Evolutionary conservation across 2,329 filamentous ascomycete genomes (phyloP).

Genomic region (Leptographium procerum): DNA sequence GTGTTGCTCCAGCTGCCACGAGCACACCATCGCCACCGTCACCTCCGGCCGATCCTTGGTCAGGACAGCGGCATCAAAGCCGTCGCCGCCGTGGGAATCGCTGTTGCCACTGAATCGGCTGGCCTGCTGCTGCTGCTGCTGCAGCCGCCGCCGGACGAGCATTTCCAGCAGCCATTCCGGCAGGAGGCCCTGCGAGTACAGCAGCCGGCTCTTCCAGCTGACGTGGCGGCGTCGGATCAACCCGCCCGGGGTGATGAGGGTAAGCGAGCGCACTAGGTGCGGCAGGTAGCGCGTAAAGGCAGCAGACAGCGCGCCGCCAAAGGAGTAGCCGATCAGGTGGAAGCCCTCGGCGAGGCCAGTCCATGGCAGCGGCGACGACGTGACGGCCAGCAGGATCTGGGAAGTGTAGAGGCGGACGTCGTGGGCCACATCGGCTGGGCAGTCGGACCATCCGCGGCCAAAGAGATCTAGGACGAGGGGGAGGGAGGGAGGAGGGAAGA

Average conservation of each 20-base stretch:
- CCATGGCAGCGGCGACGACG: slow-evolving; percentile 51
- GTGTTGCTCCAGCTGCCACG: slow-evolving; percentile 59
- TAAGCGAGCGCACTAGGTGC: slow-evolving; percentile 47
- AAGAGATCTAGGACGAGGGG: slow-evolving; percentile 45
- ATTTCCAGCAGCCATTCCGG: slow-evolving; percentile 46
- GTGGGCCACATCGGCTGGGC: slow-evolving; percentile 47
- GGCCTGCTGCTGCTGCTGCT: slow-evolving; percentile 8
- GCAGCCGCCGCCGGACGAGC: slow-evolving; percentile 39
- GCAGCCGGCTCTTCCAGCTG: slow-evolving; percentile 45
- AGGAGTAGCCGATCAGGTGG: slow-evolving; percentile 65
- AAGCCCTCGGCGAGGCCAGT: slow-evolving; percentile 40
- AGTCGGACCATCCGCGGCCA: slow-evolving; percentile 67
- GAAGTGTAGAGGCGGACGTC: slow-evolving; percentile 53
- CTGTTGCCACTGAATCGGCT: slow-evolving; percentile 14
- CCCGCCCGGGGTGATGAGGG: slow-evolving; percentile 58
- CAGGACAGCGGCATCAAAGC: slow-evolving; percentile 41
- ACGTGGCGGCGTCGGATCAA: slow-evolving; percentile 54
- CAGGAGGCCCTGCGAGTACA: slow-evolving; percentile 50
- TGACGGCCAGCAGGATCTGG: slow-evolving; percentile 54
- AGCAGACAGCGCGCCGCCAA: slow-evolving; percentile 64
- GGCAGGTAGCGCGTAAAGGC: slow-evolving; percentile 62
- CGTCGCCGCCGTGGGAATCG: slow-evolving; percentile 24
- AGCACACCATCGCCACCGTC: slow-evolving; percentile 50
- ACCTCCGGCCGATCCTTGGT: slow-evolving; percentile 33
- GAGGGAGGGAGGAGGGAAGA: neutral